Evolutionary conservation across 2,329 filamentous ascomycete genomes (phyloP).

Genomic region (Elsinoe necatrix): DNA sequence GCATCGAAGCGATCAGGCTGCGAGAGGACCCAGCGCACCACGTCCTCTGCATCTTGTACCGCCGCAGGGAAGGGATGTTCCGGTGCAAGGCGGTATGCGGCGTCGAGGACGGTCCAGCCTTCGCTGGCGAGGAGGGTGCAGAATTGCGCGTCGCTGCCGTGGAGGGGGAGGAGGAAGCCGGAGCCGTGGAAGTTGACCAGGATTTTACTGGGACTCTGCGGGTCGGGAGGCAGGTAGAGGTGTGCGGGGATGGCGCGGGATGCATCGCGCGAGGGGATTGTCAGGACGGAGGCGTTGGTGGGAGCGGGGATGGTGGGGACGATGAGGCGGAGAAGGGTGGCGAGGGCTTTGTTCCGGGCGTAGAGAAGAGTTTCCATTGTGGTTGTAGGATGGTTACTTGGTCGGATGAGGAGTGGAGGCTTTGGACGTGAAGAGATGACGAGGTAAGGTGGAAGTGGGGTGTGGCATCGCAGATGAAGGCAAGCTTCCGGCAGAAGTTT

Average conservation of each 20-base stretch:
- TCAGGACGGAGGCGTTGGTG: not conserved
- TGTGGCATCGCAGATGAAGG: not conserved
- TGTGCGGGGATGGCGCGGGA: conserved; percentile 21
- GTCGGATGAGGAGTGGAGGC: not conserved
- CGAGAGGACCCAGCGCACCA: conserved; percentile 33
- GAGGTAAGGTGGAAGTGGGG: not conserved
- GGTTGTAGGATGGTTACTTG: not conserved
- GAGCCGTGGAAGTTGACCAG: conserved; percentile 31
- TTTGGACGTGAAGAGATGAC: not conserved
- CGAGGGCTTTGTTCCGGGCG: conserved; percentile 20
- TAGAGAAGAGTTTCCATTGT: conserved; percentile 1
- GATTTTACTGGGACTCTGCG: conserved; percentile 21
- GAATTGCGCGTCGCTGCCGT: conserved; percentile 35
- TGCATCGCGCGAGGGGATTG: conserved; percentile 22
- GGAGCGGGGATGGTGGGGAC: not conserved
- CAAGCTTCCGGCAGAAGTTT: not conserved
- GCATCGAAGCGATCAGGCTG: conserved; percentile 28
- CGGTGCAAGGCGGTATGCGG: conserved; percentile 38
- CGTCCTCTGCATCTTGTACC: conserved; percentile 37
- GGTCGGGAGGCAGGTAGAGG: conserved; percentile 20
- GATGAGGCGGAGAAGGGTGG: conserved; percentile 18
- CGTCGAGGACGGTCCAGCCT: conserved; percentile 33
- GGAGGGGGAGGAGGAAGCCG: conserved; percentile 29
- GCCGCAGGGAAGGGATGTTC: conserved; percentile 38
- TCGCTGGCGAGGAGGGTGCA: conserved; percentile 30